Percentiles rank a stretch among this genome's conserved stretches.
These are phyloP conservation scores for Chaetomium sp. DNA, from an alignment of 2,329 filamentous ascomycete species.

Conservation along the genomic window DNA sequence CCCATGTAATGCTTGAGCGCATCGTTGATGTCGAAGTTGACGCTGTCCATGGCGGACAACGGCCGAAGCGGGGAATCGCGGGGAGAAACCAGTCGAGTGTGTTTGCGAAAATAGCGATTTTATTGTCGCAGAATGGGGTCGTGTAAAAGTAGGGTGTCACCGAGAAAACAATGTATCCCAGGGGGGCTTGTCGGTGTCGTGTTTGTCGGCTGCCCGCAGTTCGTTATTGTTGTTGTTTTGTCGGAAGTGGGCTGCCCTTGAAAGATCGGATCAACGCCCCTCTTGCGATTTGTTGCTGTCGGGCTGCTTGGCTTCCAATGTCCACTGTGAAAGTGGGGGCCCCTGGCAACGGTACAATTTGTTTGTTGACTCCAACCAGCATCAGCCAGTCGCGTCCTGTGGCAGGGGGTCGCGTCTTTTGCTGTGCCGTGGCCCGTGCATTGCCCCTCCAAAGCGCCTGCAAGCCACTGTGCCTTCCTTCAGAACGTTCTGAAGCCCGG, in stretches of 20 bases:
- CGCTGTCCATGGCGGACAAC: slow-evolving; percentile 56
- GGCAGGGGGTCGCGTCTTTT: slow-evolving; percentile 14
- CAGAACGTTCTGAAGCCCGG: background rate
- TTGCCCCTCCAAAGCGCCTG: slow-evolving; percentile 11
- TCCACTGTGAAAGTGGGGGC: slow-evolving; percentile 9
- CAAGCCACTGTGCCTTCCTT: background rate
- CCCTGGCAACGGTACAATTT: slow-evolving; percentile 29
- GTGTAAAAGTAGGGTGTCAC: background rate
- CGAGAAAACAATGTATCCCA: no score
- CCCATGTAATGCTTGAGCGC: slow-evolving; percentile 95
- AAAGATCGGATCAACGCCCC: background rate
- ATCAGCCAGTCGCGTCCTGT: slow-evolving; percentile 11
- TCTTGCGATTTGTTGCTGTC: background rate
- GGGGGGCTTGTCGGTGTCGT: background rate
- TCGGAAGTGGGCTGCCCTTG: background rate
- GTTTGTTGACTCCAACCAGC: slow-evolving; percentile 31
- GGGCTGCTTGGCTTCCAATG: slow-evolving; percentile 3
- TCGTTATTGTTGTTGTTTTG: slow-evolving; percentile 3
- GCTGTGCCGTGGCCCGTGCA: slow-evolving; percentile 13
- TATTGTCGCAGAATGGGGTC: background rate
- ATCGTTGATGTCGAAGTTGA: slow-evolving; percentile 92
- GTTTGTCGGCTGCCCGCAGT: slow-evolving; percentile 4
- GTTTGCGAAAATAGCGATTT: slow-evolving; percentile 1
- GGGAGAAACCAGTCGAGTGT: slow-evolving; percentile 1
- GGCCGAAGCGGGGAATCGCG: slow-evolving; percentile 18